phyloP scores from a whole-genome alignment of 2,329 filamentous ascomycete genomes.

The Talaromyces albobiverticillius region DNA sequence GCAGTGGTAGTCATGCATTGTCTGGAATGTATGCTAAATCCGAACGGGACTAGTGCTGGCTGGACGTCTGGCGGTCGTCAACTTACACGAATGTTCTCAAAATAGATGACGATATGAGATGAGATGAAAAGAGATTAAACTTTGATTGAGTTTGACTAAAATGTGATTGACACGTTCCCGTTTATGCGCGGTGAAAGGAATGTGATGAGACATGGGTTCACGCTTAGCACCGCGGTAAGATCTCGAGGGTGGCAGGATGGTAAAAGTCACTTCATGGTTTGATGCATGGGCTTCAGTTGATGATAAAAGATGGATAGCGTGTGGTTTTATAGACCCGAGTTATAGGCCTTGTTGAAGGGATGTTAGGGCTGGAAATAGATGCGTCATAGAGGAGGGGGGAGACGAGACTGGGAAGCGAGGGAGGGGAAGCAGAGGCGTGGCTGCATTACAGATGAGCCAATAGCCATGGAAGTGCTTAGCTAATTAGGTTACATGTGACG shows the following conservation, averaged over 20 bases:
- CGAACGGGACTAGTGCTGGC: too few relatives aligned
- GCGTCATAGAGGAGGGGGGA: not conserved
- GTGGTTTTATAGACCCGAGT: not conserved
- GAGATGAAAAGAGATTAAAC: too few relatives aligned
- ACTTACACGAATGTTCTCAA: too few relatives aligned
- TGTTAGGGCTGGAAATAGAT: not conserved
- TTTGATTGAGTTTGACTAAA: too few relatives aligned
- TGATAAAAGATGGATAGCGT: not conserved
- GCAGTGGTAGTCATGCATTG: too few relatives aligned
- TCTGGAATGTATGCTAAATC: too few relatives aligned
- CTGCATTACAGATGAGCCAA: not conserved
- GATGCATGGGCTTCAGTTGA: not conserved
- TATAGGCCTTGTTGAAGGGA: not conserved
- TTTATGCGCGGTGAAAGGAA: conserved; percentile 2
- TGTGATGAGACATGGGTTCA: conserved; percentile 6
- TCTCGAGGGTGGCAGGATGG: not conserved
- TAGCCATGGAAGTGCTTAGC: not conserved
- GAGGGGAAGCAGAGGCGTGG: not conserved
- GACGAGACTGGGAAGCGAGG: not conserved
- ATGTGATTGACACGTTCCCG: not conserved
- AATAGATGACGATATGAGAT: too few relatives aligned
- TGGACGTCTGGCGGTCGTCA: too few relatives aligned
- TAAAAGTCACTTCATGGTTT: not conserved
- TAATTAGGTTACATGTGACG: not conserved
- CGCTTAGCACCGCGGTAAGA: not conserved